These are phyloP conservation scores for Vitis amurensis DNA, from an alignment of 164 flowering plant genomes.

Conservation along the genomic window DNA sequence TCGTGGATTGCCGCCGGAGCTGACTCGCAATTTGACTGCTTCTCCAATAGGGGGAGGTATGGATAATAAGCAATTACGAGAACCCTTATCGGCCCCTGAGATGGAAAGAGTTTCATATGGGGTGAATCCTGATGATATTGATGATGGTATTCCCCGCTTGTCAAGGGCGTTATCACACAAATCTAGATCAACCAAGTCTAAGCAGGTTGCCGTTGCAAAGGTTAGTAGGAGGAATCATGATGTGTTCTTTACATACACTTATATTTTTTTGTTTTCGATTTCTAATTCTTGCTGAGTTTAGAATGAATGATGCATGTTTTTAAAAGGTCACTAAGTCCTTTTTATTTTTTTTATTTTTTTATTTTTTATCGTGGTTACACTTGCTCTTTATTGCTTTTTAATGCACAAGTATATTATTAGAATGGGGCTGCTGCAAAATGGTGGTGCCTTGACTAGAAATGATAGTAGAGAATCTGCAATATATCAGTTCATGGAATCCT, in stretches of 20 bases:
- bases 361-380: too few species aligned
- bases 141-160: conserved; percentile 70
- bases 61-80: conserved; percentile 48
- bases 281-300: not conserved
- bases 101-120: conserved; percentile 23
- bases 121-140: conserved; percentile 28
- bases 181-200: conserved; percentile 63
- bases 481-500: too few species aligned
- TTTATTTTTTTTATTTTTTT: too few species aligned
- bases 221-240: conserved; percentile 16
- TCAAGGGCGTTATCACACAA: conserved; percentile 62
- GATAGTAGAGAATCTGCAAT: too few species aligned
- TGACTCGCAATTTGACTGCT: conserved; percentile 22
- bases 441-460: too few species aligned
- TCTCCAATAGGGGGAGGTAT: conserved; percentile 26
- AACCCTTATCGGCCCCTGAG: conserved; percentile 56
- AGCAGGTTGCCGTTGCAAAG: conserved; percentile 68
- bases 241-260: not conserved
- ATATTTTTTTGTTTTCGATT: not conserved
- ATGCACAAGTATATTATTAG: too few species aligned
- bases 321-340: too few species aligned
- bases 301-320: not conserved
- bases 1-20: conserved; percentile 31
- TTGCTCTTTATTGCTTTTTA: too few species aligned
- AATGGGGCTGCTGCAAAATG: too few species aligned